Evolutionary conservation across 1,284 basidiomycete species (phyloP), one percentile per base, ranked within the genome.

Genomic region (Xerocomus amazonicus): DNA sequence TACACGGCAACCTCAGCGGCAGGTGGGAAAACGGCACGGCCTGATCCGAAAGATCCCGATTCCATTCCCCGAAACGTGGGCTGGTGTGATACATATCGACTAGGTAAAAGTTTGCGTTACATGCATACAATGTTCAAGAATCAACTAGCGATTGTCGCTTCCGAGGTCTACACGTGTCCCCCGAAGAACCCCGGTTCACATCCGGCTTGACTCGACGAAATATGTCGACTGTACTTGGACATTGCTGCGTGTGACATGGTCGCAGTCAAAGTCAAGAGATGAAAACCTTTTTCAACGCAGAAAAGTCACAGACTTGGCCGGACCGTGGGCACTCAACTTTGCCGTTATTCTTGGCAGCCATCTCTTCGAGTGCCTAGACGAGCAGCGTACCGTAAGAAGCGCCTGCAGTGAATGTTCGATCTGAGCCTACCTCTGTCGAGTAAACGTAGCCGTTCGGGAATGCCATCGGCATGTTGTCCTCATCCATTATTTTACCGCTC

Each of bases 401-500:
- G 28, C 23, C 23, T 39, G 33, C 16, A 10, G 43, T 31, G 32
- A 43, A 45, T 8, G 9, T 9, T 27, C 16, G 29, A 26, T 40
- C 28, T 45, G 32, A 36, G 72, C 80, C 56, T 61, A 91, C 94
- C 78, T 92, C 88, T 64, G 81, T 78, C 16, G 93, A 96, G 67
- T 99, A 99, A 16, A 98, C 94, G 57, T 89, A 79, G 4, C 95
- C 96, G 56, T 91, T 88, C 1, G 92, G 90, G 62, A 98, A 90
- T n/a, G 83, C 87, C 82, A 94, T 79, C 1, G 91, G 91, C 72
- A 85, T 88, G 61, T 95, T 96, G 65, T 94, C 84, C 55, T 85
- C 93, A 60, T 97, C 88, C 87, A 98, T 97, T 52, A 98, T 92
- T 65, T 85, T 87, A 23, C 96, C 95, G 50, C 79, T 91, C 57